Evolutionary conservation across 2,329 filamentous ascomycete genomes (phyloP).

Genomic region (Aspergillus sp.): DNA sequence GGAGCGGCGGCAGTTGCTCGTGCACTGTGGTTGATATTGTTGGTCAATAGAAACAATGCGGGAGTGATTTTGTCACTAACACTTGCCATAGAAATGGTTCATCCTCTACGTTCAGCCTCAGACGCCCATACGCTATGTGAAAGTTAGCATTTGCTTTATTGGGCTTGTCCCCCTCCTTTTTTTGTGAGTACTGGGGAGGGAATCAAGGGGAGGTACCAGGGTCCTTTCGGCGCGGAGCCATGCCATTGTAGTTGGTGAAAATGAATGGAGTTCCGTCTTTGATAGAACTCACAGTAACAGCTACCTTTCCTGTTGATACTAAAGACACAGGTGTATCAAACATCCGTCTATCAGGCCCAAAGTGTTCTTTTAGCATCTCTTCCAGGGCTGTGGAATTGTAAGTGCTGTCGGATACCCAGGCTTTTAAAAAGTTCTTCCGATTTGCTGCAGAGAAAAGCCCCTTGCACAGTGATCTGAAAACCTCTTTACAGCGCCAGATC

Average conservation of each 20-base stretch:
- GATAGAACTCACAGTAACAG: constrained; percentile 3
- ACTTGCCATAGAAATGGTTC: constrained; percentile 7
- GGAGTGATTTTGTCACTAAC: constrained; percentile 2
- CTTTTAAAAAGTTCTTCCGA: neutral
- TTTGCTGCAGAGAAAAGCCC: too few relatives aligned
- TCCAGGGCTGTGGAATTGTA: constrained; percentile 5
- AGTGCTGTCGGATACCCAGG: constrained; percentile 3
- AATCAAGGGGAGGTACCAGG: neutral
- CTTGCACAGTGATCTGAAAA: too few relatives aligned
- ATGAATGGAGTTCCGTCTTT: constrained; percentile 4
- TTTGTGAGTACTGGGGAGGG: neutral
- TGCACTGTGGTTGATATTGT: constrained; percentile 2
- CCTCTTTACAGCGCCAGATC: too few relatives aligned
- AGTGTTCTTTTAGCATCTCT: constrained; percentile 3
- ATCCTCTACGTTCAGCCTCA: constrained; percentile 1
- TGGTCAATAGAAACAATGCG: neutral
- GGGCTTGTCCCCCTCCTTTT: neutral
- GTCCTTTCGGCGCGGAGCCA: constrained; percentile 1
- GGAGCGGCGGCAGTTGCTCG: constrained; percentile 5
- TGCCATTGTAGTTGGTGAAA: constrained; percentile 8
- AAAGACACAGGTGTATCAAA: constrained; percentile 1
- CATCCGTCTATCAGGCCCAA: constrained; percentile 1
- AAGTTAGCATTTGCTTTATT: constrained; percentile 1
- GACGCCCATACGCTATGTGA: constrained; percentile 4
- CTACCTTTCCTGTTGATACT: constrained; percentile 6